Conservation (phyloP, 768 basidiomycete genomes). For the Suillus lakei region DNA sequence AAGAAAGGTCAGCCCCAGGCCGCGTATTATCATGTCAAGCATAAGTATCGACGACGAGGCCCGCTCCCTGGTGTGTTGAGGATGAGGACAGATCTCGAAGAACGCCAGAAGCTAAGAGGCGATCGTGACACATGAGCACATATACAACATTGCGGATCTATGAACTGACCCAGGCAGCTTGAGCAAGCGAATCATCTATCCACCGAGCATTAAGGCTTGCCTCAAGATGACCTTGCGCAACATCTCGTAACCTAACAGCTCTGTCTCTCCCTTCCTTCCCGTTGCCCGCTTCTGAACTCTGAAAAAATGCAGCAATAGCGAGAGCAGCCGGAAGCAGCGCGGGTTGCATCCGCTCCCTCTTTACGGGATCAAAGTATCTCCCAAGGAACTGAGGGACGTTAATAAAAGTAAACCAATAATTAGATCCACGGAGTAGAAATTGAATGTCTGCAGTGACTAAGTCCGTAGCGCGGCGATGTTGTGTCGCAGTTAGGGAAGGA, state of each 20-base stretch:
- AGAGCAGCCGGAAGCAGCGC: constrained; percentile 65
- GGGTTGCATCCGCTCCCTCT: constrained; percentile 65
- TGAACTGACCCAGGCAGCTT: constrained; percentile 74
- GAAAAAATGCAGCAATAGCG: constrained; percentile 69
- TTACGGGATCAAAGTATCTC: constrained; percentile 58
- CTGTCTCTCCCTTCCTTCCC: constrained; percentile 56
- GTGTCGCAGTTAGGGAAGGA: constrained; percentile 40
- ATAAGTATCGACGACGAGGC: constrained; percentile 59
- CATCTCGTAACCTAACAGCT: constrained; percentile 64
- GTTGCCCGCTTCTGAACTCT: constrained; percentile 64
- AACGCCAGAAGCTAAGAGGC: constrained; percentile 61
- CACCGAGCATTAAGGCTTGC: constrained; percentile 72
- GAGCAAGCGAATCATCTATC: constrained; percentile 75
- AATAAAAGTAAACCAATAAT: constrained; percentile 77
- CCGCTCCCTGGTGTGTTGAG: constrained; percentile 57
- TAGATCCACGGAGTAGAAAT: constrained; percentile 66
- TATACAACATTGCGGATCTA: neutral
- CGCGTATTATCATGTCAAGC: constrained; percentile 72
- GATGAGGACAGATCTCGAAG: constrained; percentile 76
- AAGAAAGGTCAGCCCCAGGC: constrained; percentile 59
- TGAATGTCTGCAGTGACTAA: constrained; percentile 60
- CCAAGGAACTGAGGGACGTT: constrained; percentile 71
- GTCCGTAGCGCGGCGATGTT: constrained; percentile 52
- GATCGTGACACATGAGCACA: constrained; percentile 14
- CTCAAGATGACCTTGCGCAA: constrained; percentile 72